Percentiles rank a stretch among this genome's conserved stretches.
Evolutionary conservation across 2,329 filamentous ascomycete genomes (phyloP).

Genomic region (Talaromyces piceae): DNA sequence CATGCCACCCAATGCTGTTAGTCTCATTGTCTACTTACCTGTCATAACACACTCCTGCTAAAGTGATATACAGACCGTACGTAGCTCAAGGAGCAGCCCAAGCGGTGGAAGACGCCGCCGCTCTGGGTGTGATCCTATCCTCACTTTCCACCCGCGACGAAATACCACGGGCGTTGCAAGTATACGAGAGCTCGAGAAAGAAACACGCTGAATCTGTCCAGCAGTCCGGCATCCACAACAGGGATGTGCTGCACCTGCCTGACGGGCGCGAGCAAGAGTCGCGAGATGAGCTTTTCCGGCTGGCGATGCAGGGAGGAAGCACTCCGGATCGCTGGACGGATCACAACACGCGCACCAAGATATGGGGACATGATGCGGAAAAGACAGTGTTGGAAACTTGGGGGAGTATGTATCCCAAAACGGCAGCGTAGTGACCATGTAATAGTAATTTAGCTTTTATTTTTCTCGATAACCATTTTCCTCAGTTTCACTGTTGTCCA

Average conservation of each 20-base stretch:
- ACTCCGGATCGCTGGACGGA: conserved; percentile 60
- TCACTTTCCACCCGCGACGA: conserved; percentile 23
- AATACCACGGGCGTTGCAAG: conserved; percentile 26
- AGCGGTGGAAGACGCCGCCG: conserved; percentile 37
- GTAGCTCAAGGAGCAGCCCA: conserved; percentile 42
- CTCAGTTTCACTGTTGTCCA: too few species aligned
- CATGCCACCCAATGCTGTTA: conserved; percentile 41
- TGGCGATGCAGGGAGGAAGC: conserved; percentile 18
- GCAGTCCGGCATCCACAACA: conserved; percentile 29
- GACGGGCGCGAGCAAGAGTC: conserved; percentile 34
- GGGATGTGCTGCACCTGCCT: conserved; percentile 29
- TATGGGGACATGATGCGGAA: conserved; percentile 34
- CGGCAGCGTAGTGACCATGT: too few species aligned
- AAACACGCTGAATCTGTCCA: conserved; percentile 33
- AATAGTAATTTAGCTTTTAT: too few species aligned
- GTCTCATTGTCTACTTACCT: conserved; percentile 9
- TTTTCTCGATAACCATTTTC: too few species aligned
- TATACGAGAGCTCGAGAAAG: conserved; percentile 33
- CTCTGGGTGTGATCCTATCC: conserved; percentile 28
- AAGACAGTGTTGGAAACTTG: conserved; percentile 24
- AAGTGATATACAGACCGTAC: conserved; percentile 21
- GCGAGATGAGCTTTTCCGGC: conserved; percentile 33
- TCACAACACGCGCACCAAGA: conserved; percentile 51
- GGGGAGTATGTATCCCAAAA: conserved; percentile 14
- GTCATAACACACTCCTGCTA: neutral